phyloP scores from a whole-genome alignment of 495 filamentous ascomycete genomes.

The Aspergillus mulundensis region DNA sequence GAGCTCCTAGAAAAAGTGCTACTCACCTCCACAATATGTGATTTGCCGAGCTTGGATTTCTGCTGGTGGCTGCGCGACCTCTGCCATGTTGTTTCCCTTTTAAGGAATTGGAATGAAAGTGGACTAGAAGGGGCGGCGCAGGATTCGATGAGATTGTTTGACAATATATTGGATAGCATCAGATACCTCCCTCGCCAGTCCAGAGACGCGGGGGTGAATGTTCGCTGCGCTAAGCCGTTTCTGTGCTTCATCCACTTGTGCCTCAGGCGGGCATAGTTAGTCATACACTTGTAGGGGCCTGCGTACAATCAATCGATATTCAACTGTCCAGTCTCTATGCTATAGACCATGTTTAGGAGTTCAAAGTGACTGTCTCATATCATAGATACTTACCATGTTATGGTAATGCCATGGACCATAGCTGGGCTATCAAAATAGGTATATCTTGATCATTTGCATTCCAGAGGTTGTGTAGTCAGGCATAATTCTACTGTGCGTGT shows the following conservation, averaged over 20 bases:
- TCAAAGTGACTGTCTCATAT: too few species aligned
- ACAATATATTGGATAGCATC: not conserved
- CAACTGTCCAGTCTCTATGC: too few species aligned
- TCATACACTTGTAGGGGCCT: not conserved
- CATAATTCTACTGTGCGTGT: too few species aligned
- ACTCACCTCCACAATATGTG: slow-evolving; percentile 77
- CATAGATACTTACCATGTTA: too few species aligned
- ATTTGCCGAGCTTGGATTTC: slow-evolving; percentile 64
- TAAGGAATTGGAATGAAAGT: not conserved
- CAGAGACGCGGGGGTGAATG: not conserved
- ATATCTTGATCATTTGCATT: too few species aligned
- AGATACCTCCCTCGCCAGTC: not conserved
- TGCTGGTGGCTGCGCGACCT: slow-evolving; percentile 28
- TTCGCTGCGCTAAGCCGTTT: not conserved
- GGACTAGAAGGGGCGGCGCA: not conserved
- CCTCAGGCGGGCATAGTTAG: not conserved
- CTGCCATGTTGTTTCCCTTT: slow-evolving; percentile 42
- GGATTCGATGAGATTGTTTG: not conserved
- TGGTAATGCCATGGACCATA: too few species aligned
- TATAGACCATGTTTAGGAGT: too few species aligned
- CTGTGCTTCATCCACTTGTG: too few species aligned
- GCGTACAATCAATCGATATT: too few species aligned
- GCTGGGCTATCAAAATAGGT: too few species aligned
- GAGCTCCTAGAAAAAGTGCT: slow-evolving; percentile 5
- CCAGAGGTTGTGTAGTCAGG: too few species aligned